Conservation (phyloP, 108 stramenopile genomes). For the Licmophora abbreviata region DNA sequence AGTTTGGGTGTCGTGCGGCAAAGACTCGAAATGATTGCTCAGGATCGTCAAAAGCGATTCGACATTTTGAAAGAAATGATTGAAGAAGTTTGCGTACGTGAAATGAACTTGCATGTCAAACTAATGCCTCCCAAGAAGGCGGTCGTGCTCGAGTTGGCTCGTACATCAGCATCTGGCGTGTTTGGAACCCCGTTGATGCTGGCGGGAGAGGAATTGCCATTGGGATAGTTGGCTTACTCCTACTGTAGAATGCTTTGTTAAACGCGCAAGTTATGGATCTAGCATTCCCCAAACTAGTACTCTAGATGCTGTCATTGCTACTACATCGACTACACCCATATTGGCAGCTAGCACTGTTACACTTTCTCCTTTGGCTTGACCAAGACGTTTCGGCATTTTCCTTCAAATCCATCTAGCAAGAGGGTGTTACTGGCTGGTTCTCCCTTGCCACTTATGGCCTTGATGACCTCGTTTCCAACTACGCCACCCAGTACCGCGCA, state of each 20-base stretch:
- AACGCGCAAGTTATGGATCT: neutral
- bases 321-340: too few relatives aligned
- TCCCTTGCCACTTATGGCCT: slow-evolving; percentile 83
- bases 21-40: slow-evolving; percentile 39
- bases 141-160: slow-evolving; percentile 10
- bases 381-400: slow-evolving; percentile 69
- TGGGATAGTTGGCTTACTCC: too few relatives aligned
- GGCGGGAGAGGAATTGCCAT: slow-evolving; percentile 30
- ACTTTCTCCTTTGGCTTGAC: slow-evolving; percentile 25
- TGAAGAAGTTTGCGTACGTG: slow-evolving; percentile 71
- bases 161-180: slow-evolving; percentile 22
- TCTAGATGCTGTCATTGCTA: too few relatives aligned
- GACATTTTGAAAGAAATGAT: slow-evolving; percentile 67
- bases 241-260: too few relatives aligned
- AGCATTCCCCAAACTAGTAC: neutral
- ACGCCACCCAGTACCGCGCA: slow-evolving; percentile 91
- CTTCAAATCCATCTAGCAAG: slow-evolving; percentile 63
- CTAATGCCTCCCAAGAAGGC: slow-evolving; percentile 3
- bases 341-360: too few relatives aligned
- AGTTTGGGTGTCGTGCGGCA: slow-evolving; percentile 45
- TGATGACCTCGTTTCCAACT: slow-evolving; percentile 92
- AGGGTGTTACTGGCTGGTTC: slow-evolving; percentile 87
- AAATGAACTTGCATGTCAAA: slow-evolving; percentile 48
- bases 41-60: slow-evolving; percentile 52
- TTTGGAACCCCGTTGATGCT: slow-evolving; percentile 26